Evolutionary conservation across 1,284 basidiomycete genomes (phyloP).

Genomic region (Sanghuangporus weigelae): DNA sequence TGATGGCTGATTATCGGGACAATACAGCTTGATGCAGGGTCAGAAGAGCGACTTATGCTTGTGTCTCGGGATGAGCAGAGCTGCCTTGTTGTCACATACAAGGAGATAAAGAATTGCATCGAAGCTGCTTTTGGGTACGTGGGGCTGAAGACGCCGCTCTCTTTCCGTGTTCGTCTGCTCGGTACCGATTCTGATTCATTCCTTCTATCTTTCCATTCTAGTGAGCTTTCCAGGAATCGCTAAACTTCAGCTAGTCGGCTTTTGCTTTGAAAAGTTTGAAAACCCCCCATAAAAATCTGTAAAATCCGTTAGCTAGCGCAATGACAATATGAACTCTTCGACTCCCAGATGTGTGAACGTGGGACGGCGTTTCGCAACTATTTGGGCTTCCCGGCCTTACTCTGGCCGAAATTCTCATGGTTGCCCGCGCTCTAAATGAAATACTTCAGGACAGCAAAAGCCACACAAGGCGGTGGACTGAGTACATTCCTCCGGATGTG

Average conservation of each 20-base stretch:
- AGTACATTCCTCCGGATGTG: background rate
- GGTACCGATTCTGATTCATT: background rate
- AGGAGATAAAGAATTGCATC: slow-evolving; percentile 85
- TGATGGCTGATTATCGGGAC: background rate
- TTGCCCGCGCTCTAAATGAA: background rate
- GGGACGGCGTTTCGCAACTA: background rate
- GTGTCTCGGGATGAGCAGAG: slow-evolving; percentile 93
- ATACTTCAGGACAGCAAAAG: background rate
- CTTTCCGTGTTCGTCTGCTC: background rate
- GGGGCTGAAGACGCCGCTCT: background rate
- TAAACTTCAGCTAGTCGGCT: background rate
- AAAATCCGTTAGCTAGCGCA: background rate
- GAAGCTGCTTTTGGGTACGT: slow-evolving; percentile 69
- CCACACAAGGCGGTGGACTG: background rate
- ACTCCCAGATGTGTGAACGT: background rate
- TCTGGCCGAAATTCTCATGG: background rate
- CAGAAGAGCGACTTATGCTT: slow-evolving; percentile 93
- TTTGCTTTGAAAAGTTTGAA: background rate
- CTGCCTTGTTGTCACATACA: slow-evolving; percentile 93
- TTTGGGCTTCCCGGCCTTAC: slow-evolving; percentile 3
- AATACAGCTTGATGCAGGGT: slow-evolving; percentile 82
- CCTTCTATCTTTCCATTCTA: background rate
- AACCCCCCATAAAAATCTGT: background rate
- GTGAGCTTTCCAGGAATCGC: slow-evolving; percentile 20
- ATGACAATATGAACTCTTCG: background rate